These are phyloP conservation scores for Sarocladium brachiariae DNA, from an alignment of 2,329 filamentous ascomycete genomes.

Conservation along the genomic window DNA sequence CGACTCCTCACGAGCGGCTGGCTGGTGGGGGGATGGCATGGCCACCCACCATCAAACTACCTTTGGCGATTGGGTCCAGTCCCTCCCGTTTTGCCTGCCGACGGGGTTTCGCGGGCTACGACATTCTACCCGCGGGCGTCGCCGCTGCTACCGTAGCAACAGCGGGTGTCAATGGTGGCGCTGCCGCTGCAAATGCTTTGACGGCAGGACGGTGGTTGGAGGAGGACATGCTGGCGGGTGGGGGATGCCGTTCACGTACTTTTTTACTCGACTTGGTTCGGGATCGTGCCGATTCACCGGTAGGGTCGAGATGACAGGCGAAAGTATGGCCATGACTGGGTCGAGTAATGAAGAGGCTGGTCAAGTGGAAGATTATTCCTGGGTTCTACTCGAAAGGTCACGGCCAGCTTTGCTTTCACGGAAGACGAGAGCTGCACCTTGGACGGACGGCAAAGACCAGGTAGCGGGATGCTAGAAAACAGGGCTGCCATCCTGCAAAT, in stretches of 20 bases:
- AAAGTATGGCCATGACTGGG: conserved; percentile 91
- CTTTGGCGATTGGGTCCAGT: conserved; percentile 87
- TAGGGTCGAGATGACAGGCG: conserved; percentile 73
- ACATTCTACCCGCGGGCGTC: conserved; percentile 50
- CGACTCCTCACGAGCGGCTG: conserved; percentile 70
- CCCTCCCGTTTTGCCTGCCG: conserved; percentile 78
- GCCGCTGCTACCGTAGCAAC: conserved; percentile 29
- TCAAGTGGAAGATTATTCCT: conserved; percentile 73
- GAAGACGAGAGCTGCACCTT: too few relatives aligned
- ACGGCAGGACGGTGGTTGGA: conserved; percentile 52
- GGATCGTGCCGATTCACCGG: conserved; percentile 72
- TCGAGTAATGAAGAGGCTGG: conserved; percentile 72
- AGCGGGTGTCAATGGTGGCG: conserved; percentile 13
- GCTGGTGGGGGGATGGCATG: conserved; percentile 85
- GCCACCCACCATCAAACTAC: conserved; percentile 76
- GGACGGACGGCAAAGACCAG: too few relatives aligned
- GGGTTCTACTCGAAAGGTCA: conserved; percentile 58
- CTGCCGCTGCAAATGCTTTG: conserved; percentile 47
- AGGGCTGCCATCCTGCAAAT: too few relatives aligned
- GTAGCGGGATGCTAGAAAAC: too few relatives aligned
- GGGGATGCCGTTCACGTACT: conserved; percentile 83
- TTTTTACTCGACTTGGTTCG: conserved; percentile 88
- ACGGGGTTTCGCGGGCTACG: conserved; percentile 76
- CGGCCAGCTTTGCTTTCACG: too few relatives aligned
- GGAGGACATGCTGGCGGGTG: conserved; percentile 69